These are phyloP conservation scores for Coriolopsis trogii DNA, from an alignment of 1,284 basidiomycete species.

Conservation along the genomic window DNA sequence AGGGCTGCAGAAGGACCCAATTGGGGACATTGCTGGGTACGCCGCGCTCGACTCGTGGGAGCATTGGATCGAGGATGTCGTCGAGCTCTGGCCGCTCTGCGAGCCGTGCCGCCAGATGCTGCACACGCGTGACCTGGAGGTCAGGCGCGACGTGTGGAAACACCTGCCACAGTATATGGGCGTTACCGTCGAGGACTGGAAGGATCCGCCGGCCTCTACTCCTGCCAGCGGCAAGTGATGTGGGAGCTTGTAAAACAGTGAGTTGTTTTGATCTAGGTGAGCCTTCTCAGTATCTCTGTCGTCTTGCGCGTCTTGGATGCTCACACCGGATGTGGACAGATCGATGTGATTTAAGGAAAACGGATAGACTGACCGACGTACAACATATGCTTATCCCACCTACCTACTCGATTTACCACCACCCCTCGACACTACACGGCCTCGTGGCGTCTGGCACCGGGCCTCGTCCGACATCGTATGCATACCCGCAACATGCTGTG, in stretches of 20 bases:
- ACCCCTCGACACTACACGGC: too few species aligned
- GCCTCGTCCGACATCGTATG: too few species aligned
- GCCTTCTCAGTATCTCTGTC: background rate
- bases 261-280: background rate
- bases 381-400: slow-evolving; percentile 5
- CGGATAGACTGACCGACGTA: background rate
- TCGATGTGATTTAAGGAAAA: background rate
- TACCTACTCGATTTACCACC: too few species aligned
- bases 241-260: too few species aligned
- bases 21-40: slow-evolving; percentile 24
- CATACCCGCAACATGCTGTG: too few species aligned
- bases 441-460: too few species aligned
- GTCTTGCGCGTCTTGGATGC: background rate
- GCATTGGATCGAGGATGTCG: slow-evolving; percentile 28
- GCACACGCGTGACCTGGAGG: slow-evolving; percentile 24
- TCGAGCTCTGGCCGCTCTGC: slow-evolving; percentile 26
- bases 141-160: slow-evolving; percentile 22
- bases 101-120: slow-evolving; percentile 25
- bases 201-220: slow-evolving; percentile 15
- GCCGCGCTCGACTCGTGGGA: slow-evolving; percentile 27
- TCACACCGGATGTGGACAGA: background rate
- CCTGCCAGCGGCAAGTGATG: slow-evolving; percentile 1
- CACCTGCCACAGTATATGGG: slow-evolving; percentile 22
- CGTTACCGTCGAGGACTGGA: slow-evolving; percentile 24
- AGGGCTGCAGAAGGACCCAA: slow-evolving; percentile 26